Base-by-base conservation (phyloP, 2,329 filamentous ascomycete genomes). In the Fusarium sp. region DNA sequence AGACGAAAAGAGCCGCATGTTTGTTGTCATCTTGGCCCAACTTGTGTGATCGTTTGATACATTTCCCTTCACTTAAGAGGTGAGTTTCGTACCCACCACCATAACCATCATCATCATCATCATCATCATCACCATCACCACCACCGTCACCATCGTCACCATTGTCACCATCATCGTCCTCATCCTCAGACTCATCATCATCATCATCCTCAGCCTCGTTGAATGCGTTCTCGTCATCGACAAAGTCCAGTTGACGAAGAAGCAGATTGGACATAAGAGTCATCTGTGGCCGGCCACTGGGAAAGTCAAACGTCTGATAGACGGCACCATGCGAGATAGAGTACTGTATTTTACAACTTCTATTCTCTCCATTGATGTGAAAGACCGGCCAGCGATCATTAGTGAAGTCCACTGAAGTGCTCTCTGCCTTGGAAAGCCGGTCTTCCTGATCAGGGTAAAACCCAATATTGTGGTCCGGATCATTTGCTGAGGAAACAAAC, bases 381-480 rank as follows among this genome's bases (percentile, higher is more conserved):
- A 51, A 51, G 29, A n/a, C 1, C 5, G 47, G 47, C 47, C 30
- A 51, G 5, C 47, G 47, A 25, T 34, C 7, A 38, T 51, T 8
- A 0, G 18, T 25, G 7, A 24, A 51, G 0, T 5, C 10, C 2
- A 7, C 25, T 3, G 12, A 1, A 3, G 4, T 4, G 6, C 0
- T 47, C 3, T 30, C 13, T 4, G 5, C 4, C 1, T 5, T 0
- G 6, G 44, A 18, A 8, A n/a, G 0, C 20, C 10, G n/a, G 8
- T 9, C 5, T 4, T 20, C 1, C 16, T 18, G 10, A 8, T 12
- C 29, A n/a, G 47, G 47, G 3, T n/a, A 51, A 10, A 51, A 51
- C 6, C 47, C 47, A 5, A 51, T 51, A 4, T 38, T 51, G 4
- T 25, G 30, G 1, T 38, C 30, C 1, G 47, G 47, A 18, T 51